Conservation (phyloP, 2,329 filamentous ascomycete species). For the Phialophora macrospora region DNA sequence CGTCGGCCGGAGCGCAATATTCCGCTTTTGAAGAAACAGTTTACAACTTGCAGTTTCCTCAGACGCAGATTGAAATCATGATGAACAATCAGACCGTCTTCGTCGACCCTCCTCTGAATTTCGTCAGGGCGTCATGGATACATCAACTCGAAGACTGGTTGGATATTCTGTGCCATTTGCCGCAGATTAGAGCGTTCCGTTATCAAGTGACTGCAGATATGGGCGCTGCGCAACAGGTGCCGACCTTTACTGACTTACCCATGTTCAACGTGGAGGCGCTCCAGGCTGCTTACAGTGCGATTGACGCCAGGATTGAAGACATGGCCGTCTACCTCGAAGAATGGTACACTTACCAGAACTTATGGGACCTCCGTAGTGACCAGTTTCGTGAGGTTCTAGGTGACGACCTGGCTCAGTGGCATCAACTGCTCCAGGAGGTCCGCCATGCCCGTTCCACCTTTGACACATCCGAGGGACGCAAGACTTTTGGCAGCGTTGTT, state of each 20-base stretch:
- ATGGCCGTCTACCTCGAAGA: conserved; percentile 91
- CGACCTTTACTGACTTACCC: conserved; percentile 82
- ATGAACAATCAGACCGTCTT: conserved; percentile 99
- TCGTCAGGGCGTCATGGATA: conserved; percentile 91
- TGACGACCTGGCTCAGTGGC: conserved; percentile 88
- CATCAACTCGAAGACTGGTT: conserved; percentile 92
- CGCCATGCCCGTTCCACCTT: conserved; percentile 94
- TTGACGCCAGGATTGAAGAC: conserved; percentile 80
- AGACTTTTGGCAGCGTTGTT: conserved; percentile 88
- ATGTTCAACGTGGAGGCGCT: conserved; percentile 80
- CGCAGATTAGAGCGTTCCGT: conserved; percentile 90
- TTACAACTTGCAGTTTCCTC: conserved; percentile 50
- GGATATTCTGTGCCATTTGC: conserved; percentile 86
- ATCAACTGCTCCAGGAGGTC: conserved; percentile 95
- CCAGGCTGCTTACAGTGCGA: conserved; percentile 76
- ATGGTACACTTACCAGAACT: conserved; percentile 97
- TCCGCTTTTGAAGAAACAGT: conserved; percentile 28
- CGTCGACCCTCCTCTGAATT: conserved; percentile 89
- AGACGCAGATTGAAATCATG: conserved; percentile 84
- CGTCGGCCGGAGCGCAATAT: conserved; percentile 53
- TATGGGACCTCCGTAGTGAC: conserved; percentile 96
- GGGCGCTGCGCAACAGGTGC: conserved; percentile 62
- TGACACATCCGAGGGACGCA: conserved; percentile 92
- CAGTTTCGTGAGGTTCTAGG: conserved; percentile 92
- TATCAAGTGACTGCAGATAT: conserved; percentile 85